Base-by-base conservation (phyloP, 768 basidiomycete species). In the Lepiota venenata region DNA sequence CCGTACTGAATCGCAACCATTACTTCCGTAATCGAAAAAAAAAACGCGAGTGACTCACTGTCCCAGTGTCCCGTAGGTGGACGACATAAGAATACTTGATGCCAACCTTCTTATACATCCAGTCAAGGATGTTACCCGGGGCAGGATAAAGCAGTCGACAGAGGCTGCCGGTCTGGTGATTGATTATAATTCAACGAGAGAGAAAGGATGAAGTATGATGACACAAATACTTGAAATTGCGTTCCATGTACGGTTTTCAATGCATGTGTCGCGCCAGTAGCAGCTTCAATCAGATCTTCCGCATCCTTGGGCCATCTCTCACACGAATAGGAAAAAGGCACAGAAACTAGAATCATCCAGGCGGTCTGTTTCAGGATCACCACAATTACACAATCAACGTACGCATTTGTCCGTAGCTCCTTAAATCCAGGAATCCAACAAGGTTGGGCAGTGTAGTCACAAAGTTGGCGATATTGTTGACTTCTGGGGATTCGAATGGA, bases 331-430 rank as follows among this genome's bases (percentile, higher is more conserved):
- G 90, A 88, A 60, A 78, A 93, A 4, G 91, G 91, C 35, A 83
- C 75, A n/a, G 88, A 87, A 52, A 91, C 88, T 91, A 16, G 36
- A n/a, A 20, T 4, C 14, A 10, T 38, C 8, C n/a, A 21, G 41
- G 29, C 27, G 42, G 12, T 22, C 36, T 40, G 39, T 35, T 3
- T 7, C 15, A 42, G 20, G 36, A 16, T 9, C 15, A 9, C 14
- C 32, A 3, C 1, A 25, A 16, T 38, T 7, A 40, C n/a, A 27
- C 29, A 15, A 22, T 21, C 14, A 18, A 76, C 87, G 54, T 61
- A 91, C 88, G 65, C 78, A 91, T 86, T 64, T 93, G 90, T 0
- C 91, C 91, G 62, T 91, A 94, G 60, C 84, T 88, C 58, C 92
- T 75, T 47, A 92, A 64, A 68, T 93, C 90, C 29, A 92, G 55